Conservation (phyloP, 1,139 yeast species). For the Nakaseomyces kungkrabaensis region DNA sequence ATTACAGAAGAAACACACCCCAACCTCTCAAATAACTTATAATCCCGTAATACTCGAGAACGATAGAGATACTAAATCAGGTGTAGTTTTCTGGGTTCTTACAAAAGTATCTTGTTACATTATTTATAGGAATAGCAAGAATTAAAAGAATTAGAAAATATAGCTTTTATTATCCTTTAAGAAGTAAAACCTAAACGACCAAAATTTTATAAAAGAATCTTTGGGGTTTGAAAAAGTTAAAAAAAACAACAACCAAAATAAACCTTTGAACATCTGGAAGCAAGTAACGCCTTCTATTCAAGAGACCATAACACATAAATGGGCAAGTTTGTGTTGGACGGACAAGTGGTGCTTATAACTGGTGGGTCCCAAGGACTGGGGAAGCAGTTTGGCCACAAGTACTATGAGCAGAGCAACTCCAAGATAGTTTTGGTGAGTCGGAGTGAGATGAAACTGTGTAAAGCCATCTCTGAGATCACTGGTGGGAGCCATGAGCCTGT, state of each 20-base stretch:
- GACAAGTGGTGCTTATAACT: constrained; percentile 63
- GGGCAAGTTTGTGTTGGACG: constrained; percentile 29
- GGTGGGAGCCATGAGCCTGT: constrained; percentile 3
- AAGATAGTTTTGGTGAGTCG: constrained; percentile 68
- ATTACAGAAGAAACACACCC: no score
- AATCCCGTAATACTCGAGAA: no score
- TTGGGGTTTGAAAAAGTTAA: no score
- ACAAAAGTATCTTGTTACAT: no score
- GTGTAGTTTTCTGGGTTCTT: no score
- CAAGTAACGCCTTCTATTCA: not conserved
- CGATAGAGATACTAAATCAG: no score
- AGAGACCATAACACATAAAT: not conserved
- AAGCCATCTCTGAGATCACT: constrained; percentile 39
- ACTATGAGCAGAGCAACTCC: constrained; percentile 44
- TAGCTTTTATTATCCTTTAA: no score
- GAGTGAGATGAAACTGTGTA: constrained; percentile 45
- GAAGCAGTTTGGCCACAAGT: constrained; percentile 56
- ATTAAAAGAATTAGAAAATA: no score
- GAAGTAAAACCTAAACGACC: no score
- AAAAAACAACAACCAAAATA: not conserved
- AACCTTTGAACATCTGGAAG: not conserved
- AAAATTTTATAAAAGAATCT: no score
- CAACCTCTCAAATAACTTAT: no score
- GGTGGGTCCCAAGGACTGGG: constrained; percentile 98
- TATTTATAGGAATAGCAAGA: no score